Base-by-base conservation (phyloP, 164 flowering plant genomes). In the Tetrastigma voinierianum region DNA sequence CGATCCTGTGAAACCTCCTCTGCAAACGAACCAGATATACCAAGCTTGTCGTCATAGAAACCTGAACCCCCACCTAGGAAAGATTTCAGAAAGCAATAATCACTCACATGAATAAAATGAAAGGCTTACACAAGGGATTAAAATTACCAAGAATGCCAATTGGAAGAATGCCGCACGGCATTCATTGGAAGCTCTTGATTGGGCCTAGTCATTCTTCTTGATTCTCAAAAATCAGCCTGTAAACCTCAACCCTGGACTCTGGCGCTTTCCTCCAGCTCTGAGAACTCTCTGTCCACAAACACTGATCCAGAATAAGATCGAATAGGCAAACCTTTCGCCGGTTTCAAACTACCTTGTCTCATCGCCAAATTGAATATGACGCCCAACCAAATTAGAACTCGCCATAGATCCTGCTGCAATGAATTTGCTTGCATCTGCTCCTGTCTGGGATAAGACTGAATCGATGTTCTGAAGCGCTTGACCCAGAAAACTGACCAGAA, bases 1-100 rank as follows among this genome's bases (percentile, higher is more conserved):
- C 82, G 72, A 43, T 84, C 84, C 68, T 78, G 82, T n/a, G 71
- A 49, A 54, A 72, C 61, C 57, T 84, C 85, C 25, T 78, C 88
- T 43, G 67, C 40, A 69, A 68, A 68, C n/a, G 78, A 51, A 67
- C 67, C 68, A 58, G 53, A 53, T 7, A 23, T 61, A 59, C 77
- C 86, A 61, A 74, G 57, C 15, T 79, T 80, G 65, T 76, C 76
- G 66, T 71, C 68, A 61, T 75, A 80, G 32, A 77, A 68, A 43
- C 78, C 79, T 63, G 69, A 45, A 61, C 66, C 62, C 11, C 70
- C 78, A 74, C 81, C 87, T 82, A 78, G 45, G 19, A 52, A 47
- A 44, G 9, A 45, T 18, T 15, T 15, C 20, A 21, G 6, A 46
- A 52, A 59, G 57, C 1, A 43, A 46, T 45, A 3, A 21, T 58